phyloP scores from a whole-genome alignment of 2,329 filamentous ascomycete species.

The Colletotrichum paranaense region DNA sequence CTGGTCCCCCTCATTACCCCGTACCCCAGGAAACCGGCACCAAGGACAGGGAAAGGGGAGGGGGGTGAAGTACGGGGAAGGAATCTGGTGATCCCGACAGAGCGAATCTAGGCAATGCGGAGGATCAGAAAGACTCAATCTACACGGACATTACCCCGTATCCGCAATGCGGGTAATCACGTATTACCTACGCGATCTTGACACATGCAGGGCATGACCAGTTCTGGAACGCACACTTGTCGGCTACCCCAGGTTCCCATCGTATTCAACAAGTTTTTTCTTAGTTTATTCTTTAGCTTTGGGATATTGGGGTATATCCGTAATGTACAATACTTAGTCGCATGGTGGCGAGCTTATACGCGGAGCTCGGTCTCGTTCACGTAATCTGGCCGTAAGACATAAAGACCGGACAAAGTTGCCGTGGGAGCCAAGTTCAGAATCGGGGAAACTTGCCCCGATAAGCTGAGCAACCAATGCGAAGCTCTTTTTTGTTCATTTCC shows the following conservation, averaged over 20 bases:
- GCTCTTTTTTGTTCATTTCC: background rate
- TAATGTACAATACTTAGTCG: too few species aligned
- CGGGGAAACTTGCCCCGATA: conserved; percentile 5
- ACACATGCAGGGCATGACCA: too few species aligned
- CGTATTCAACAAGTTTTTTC: too few species aligned
- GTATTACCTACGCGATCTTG: background rate
- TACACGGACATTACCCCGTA: too few species aligned
- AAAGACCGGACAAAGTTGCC: background rate
- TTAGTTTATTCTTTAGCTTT: background rate
- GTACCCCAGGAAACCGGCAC: background rate
- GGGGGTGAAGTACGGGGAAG: too few species aligned
- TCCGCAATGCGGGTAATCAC: background rate
- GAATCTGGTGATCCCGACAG: background rate
- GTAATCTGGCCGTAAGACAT: background rate
- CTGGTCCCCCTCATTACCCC: background rate
- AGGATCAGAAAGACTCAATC: conserved; percentile 5
- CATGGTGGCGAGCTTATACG: too few species aligned
- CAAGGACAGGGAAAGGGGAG: background rate
- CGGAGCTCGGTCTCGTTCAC: background rate
- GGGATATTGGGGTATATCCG: background rate
- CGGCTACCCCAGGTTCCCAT: background rate
- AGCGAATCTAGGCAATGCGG: conserved; percentile 4
- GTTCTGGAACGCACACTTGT: too few species aligned
- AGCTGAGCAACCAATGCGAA: background rate
- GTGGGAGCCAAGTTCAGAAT: too few species aligned